phyloP scores from a whole-genome alignment of 2,329 filamentous ascomycete species.

The Colletotrichum salicis region DNA sequence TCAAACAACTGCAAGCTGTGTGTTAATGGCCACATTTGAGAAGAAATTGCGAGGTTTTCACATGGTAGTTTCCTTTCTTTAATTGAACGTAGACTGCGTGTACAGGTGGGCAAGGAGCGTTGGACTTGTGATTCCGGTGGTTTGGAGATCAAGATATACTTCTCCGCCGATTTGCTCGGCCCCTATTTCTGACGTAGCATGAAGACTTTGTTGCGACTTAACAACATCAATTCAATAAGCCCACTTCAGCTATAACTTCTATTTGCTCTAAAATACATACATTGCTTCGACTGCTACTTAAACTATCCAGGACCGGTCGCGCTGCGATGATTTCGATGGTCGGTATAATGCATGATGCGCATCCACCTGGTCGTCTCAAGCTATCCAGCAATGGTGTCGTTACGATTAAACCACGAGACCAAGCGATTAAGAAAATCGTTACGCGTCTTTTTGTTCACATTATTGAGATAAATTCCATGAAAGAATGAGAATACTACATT shows the following conservation, averaged over 20 bases:
- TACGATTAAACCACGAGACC: neutral
- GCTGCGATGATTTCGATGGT: no score
- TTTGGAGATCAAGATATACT: neutral
- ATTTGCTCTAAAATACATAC: no score
- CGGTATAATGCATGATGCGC: no score
- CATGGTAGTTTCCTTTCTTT: neutral
- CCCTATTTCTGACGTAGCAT: neutral
- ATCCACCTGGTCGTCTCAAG: no score
- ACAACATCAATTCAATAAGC: neutral
- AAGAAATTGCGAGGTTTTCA: no score
- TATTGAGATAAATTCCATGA: neutral
- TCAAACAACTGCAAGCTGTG: constrained; percentile 24
- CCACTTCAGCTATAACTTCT: no score
- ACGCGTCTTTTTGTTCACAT: neutral
- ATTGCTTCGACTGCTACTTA: no score
- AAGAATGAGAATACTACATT: neutral
- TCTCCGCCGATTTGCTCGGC: neutral
- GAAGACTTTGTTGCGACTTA: neutral
- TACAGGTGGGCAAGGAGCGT: neutral
- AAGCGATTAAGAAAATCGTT: neutral
- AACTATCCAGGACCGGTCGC: no score
- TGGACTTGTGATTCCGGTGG: neutral
- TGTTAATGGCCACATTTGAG: constrained; percentile 14
- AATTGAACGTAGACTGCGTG: neutral
- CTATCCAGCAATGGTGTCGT: no score